Percentiles rank a stretch among this genome's conserved stretches.
phyloP scores from a whole-genome alignment of 2,329 filamentous ascomycete genomes.

The Allantophomopsis lycopodina region DNA sequence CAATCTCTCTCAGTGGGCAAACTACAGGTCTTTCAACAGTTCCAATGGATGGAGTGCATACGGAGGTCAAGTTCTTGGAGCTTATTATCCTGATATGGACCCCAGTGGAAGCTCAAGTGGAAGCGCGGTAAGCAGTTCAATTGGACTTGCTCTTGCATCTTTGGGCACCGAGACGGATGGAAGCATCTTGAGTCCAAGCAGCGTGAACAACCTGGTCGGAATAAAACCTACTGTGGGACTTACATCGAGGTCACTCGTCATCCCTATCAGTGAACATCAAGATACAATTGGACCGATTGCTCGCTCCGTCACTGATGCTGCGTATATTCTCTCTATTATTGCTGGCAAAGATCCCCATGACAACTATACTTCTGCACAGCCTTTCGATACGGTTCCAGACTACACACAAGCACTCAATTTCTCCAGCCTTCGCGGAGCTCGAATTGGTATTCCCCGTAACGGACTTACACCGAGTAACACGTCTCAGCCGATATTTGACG shows the following conservation, averaged over 20 bases:
- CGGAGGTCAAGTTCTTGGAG: conserved; percentile 46
- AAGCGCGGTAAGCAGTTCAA: conserved; percentile 41
- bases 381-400: conserved; percentile 37
- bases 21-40: conserved; percentile 40
- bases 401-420: conserved; percentile 44
- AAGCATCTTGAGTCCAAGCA: conserved; percentile 41
- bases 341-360: conserved; percentile 45
- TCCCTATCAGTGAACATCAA: conserved; percentile 50
- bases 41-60: conserved; percentile 51
- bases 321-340: conserved; percentile 47
- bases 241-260: conserved; percentile 44
- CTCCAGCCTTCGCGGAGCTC: conserved; percentile 36
- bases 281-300: conserved; percentile 54
- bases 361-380: conserved; percentile 49
- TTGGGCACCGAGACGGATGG: conserved; percentile 53
- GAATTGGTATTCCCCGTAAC: conserved; percentile 52
- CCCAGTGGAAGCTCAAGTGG: conserved; percentile 49
- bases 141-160: conserved; percentile 43
- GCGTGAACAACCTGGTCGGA: conserved; percentile 44
- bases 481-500: conserved; percentile 27
- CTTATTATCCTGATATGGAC: conserved; percentile 47
- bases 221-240: conserved; percentile 54
- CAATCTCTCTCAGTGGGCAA: conserved; percentile 39
- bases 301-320: conserved; percentile 51
- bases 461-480: conserved; percentile 27